Evolutionary conservation across 2,329 filamentous ascomycete genomes (phyloP).

Genomic region (Pezicula carpinea): DNA sequence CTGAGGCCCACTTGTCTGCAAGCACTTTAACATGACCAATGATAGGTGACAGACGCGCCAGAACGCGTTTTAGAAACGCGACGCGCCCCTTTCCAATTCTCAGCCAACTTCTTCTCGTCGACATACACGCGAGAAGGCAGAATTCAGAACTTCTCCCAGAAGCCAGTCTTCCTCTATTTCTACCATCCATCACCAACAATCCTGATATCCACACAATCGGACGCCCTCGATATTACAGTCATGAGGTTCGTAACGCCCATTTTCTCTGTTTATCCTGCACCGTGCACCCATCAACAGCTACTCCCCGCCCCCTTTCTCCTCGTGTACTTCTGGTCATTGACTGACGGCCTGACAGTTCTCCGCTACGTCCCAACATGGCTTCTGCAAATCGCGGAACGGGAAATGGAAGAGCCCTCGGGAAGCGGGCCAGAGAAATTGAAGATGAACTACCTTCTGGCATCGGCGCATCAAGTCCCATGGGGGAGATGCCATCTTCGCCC

Average conservation of each 20-base stretch:
- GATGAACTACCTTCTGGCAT: slow-evolving; percentile 51
- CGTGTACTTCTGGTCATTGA: slow-evolving; percentile 25
- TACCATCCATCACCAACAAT: background rate
- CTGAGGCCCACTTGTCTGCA: background rate
- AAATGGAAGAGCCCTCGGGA: slow-evolving; percentile 45
- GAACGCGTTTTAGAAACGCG: slow-evolving; percentile 3
- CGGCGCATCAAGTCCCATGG: slow-evolving; percentile 48
- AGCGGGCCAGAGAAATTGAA: slow-evolving; percentile 62
- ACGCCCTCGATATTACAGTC: too few relatives aligned
- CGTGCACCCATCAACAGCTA: background rate
- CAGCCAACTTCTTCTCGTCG: slow-evolving; percentile 3
- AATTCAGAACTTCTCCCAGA: background rate
- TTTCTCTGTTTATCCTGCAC: background rate
- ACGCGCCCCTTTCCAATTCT: slow-evolving; percentile 7
- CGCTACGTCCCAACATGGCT: slow-evolving; percentile 73
- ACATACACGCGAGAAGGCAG: too few relatives aligned
- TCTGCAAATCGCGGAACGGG: slow-evolving; percentile 74
- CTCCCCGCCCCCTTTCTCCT: slow-evolving; percentile 4
- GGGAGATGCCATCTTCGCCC: slow-evolving; percentile 57
- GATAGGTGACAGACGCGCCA: background rate
- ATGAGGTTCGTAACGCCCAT: slow-evolving; percentile 1
- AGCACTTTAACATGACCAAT: background rate
- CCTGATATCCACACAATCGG: too few relatives aligned
- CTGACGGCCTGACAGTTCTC: slow-evolving; percentile 55
- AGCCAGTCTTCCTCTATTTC: background rate